Evolutionary conservation across 371 early-diverging fungal species (phyloP).

Genomic region (Rhizopus arrhizus): DNA sequence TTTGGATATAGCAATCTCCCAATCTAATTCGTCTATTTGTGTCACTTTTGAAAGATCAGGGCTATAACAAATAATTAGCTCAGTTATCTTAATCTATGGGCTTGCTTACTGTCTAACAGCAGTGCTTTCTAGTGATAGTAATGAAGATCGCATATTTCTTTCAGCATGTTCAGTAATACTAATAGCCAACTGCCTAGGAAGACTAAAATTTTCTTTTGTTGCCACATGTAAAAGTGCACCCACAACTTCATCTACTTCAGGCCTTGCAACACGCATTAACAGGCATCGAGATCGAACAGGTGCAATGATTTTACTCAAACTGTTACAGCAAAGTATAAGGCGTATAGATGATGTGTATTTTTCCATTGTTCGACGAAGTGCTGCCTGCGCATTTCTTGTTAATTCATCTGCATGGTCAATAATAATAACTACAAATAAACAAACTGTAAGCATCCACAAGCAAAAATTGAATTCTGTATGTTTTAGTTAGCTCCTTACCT

Average conservation of each 20-base stretch:
- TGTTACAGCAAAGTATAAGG: slow-evolving; percentile 91
- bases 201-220: slow-evolving; percentile 70
- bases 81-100: slow-evolving; percentile 27
- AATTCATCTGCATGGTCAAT: slow-evolving; percentile 97
- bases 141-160: slow-evolving; percentile 89
- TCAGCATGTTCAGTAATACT: slow-evolving; percentile 71
- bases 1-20: slow-evolving; percentile 80
- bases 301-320: slow-evolving; percentile 89
- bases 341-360: slow-evolving; percentile 95
- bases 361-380: slow-evolving; percentile 99
- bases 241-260: slow-evolving; percentile 72
- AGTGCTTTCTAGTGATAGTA: slow-evolving; percentile 90
- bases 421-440: background rate
- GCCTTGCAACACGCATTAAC: slow-evolving; percentile 89
- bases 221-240: slow-evolving; percentile 73
- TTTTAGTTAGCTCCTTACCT: slow-evolving; percentile 45
- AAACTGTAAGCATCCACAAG: background rate
- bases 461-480: too few species aligned
- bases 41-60: slow-evolving; percentile 50
- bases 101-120: slow-evolving; percentile 68
- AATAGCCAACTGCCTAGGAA: slow-evolving; percentile 69
- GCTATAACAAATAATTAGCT: slow-evolving; percentile 19
- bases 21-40: slow-evolving; percentile 78
- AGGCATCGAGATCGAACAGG: slow-evolving; percentile 97
- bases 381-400: slow-evolving; percentile 96